These are phyloP conservation scores for Macrolepiota albuminosa DNA, from an alignment of 768 basidiomycete species.

Conservation along the genomic window DNA sequence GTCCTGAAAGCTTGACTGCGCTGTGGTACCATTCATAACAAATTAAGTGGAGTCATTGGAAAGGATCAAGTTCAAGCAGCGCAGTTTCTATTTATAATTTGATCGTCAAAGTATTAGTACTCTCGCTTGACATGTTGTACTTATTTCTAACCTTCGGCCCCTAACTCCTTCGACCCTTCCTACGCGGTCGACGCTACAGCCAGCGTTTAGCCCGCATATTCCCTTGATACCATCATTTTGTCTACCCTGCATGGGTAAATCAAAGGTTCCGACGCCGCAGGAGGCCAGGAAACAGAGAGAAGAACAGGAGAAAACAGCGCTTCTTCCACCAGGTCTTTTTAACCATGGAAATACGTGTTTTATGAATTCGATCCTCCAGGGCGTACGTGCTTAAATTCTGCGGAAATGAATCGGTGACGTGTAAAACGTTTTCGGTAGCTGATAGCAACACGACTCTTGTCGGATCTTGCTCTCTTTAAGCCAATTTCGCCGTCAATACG, in stretches of 20 bases:
- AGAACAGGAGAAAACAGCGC: constrained; percentile 54
- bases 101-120: neutral
- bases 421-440: constrained; percentile 35
- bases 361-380: constrained; percentile 93
- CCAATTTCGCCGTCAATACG: constrained; percentile 41
- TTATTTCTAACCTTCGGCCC: constrained; percentile 4
- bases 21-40: neutral
- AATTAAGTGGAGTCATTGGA: neutral
- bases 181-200: neutral
- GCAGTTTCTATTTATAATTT: neutral
- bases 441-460: constrained; percentile 60
- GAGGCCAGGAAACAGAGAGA: constrained; percentile 60
- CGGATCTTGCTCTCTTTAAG: constrained; percentile 52
- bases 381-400: constrained; percentile 44
- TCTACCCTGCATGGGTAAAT: constrained; percentile 39
- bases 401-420: neutral
- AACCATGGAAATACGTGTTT: constrained; percentile 93
- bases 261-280: constrained; percentile 55
- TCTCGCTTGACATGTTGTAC: constrained; percentile 2
- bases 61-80: neutral
- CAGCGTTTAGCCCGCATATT: neutral
- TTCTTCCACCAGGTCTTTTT: constrained; percentile 67
- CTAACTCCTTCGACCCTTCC: neutral
- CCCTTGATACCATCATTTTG: neutral
- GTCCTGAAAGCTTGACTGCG: neutral